phyloP scores from a whole-genome alignment of 139 green algal genomes.

The Chlamydomonas sp. region DNA sequence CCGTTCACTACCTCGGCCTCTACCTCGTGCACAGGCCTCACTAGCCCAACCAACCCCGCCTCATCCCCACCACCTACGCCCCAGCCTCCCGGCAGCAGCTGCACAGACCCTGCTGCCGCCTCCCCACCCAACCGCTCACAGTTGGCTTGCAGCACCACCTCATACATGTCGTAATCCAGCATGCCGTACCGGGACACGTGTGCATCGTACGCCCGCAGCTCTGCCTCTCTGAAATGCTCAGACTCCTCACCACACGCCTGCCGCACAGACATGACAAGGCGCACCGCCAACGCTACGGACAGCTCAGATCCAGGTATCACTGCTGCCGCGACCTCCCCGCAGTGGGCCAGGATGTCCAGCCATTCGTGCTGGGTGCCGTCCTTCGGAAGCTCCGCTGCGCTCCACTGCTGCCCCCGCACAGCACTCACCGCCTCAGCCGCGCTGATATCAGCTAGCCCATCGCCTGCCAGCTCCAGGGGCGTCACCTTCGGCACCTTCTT shows the following conservation, averaged over 20 bases:
- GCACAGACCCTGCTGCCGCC: background rate
- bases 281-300: background rate
- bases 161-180: slow-evolving; percentile 29
- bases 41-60: too few species aligned
- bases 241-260: background rate
- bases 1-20: too few species aligned
- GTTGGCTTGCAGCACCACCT: slow-evolving; percentile 7
- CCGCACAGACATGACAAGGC: background rate
- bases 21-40: too few species aligned
- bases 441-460: background rate
- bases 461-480: background rate
- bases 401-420: slow-evolving; percentile 3
- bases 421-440: background rate
- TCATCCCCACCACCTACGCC: too few species aligned
- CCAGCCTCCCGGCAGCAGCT: too few species aligned
- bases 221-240: background rate
- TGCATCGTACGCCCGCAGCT: slow-evolving; percentile 14
- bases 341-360: slow-evolving; percentile 13
- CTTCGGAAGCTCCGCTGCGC: background rate
- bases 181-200: slow-evolving; percentile 10
- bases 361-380: background rate
- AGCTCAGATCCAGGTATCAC: slow-evolving; percentile 24
- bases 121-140: background rate
- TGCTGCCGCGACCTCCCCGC: background rate
- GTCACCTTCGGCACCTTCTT: background rate